These are phyloP conservation scores for Hawksworthiomyces lignivorus DNA, from an alignment of 2,329 filamentous ascomycete species.

Conservation along the genomic window DNA sequence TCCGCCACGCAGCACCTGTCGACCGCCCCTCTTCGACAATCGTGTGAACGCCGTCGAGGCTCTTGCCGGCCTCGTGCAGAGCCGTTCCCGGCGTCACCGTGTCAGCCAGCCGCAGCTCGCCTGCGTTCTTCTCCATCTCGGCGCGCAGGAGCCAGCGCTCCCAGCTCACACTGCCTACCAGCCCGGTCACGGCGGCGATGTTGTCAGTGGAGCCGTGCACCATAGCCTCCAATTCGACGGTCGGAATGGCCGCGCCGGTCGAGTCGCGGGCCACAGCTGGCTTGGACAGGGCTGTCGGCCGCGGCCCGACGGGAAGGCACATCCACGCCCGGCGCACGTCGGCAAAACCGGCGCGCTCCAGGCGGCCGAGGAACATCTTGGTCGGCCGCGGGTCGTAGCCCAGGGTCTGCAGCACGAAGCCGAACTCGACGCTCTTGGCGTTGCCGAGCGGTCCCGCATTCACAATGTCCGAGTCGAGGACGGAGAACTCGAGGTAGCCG, in stretches of 20 bases:
- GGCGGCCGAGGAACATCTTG: constrained; percentile 68
- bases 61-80: constrained; percentile 49
- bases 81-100: constrained; percentile 43
- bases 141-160: constrained; percentile 91
- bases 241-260: constrained; percentile 33
- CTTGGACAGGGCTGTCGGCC: constrained; percentile 32
- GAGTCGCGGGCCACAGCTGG: constrained; percentile 23
- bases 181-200: constrained; percentile 66
- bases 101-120: constrained; percentile 51
- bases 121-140: constrained; percentile 71
- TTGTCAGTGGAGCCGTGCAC: constrained; percentile 62
- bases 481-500: constrained; percentile 82
- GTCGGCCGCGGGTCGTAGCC: constrained; percentile 85
- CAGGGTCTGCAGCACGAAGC: constrained; percentile 77
- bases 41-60: constrained; percentile 51
- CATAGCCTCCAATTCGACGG: constrained; percentile 53
- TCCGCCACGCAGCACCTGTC: constrained; percentile 51
- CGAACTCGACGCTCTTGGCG: constrained; percentile 84
- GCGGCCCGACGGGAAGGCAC: constrained; percentile 70
- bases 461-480: constrained; percentile 85
- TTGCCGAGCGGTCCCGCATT: constrained; percentile 73
- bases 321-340: constrained; percentile 80
- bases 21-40: constrained; percentile 57
- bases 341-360: constrained; percentile 70
- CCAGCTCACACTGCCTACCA: constrained; percentile 86